Percentiles rank a stretch among this genome's conserved stretches.
phyloP scores from a whole-genome alignment of 75 land plant genomes.

The Azolla pinnata region DNA sequence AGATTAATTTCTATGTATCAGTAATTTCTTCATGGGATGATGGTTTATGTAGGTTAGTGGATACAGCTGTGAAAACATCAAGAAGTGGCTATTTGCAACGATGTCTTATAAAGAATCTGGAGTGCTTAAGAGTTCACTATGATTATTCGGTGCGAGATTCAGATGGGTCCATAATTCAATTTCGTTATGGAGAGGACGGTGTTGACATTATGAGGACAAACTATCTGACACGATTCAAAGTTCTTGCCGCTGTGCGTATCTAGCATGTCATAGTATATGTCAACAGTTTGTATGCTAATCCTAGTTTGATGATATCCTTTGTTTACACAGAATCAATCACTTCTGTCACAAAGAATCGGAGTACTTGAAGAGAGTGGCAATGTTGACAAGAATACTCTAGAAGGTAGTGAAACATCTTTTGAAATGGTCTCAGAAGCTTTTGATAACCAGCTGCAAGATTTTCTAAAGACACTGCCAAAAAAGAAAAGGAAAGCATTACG shows the following conservation, averaged over 20 bases:
- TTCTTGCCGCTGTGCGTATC: constrained; percentile 47
- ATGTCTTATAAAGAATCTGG: constrained; percentile 85
- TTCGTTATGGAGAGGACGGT: constrained; percentile 94
- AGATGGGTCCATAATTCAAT: constrained; percentile 91
- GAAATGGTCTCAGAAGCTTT: constrained; percentile 30
- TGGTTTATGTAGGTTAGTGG: constrained; percentile 56
- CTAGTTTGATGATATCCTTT: too few species aligned
- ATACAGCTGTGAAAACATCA: constrained; percentile 94
- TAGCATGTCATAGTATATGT: not conserved
- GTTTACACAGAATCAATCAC: constrained; percentile 78
- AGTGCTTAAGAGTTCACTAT: constrained; percentile 72
- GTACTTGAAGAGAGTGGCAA: constrained; percentile 15
- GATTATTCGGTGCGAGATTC: constrained; percentile 90
- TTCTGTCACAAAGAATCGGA: constrained; percentile 40
- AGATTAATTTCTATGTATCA: too few species aligned
- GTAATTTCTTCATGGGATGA: too few species aligned
- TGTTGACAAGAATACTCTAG: not conserved
- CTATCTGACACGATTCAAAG: constrained; percentile 51
- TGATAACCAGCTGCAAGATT: constrained; percentile 26
- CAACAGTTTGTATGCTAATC: too few species aligned
- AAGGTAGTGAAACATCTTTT: not conserved
- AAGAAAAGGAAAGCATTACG: constrained; percentile 9
- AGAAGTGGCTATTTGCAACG: constrained; percentile 94
- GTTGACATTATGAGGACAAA: constrained; percentile 70
- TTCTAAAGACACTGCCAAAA: constrained; percentile 18